Base-by-base conservation (phyloP, 2,329 filamentous ascomycete genomes). In the Coniochaeta sp. region DNA sequence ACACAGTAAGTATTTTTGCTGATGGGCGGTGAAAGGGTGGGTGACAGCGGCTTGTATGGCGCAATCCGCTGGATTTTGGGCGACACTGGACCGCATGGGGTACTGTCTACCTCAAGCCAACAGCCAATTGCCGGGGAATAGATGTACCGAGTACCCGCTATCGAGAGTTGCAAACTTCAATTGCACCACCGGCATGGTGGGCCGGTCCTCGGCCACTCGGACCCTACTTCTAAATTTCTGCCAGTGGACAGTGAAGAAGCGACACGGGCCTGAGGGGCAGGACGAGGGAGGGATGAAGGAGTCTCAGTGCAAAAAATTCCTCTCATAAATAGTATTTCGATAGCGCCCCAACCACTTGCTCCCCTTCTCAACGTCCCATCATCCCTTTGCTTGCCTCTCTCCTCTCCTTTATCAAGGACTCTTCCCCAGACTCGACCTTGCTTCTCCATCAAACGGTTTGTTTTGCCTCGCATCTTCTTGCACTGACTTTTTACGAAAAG, bases 361-460 rank as follows among this genome's bases (percentile, higher is more conserved):
- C 22, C 47, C 47, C 47, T 52, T 52, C 47, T 19, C 56, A 34
- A 40, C 34, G 12, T 36, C 33, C 22, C 19, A 38, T n/a, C 50
- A 56, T 56, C 34, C 54, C 54, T 56, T 38, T 38, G n/a, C 26
- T 55, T 31, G 9, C 19, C 24, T 38, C 31, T 22, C 19, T 65
- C 67, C 66, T 66, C 64, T 70, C 63, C 67, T 67, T 67, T 67
- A 67, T 67, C 43, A 52, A 52, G 47, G 22, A 28, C 47, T 26
- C 12, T 52, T 52, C 47, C 47, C 47, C 47, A 52, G 47, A 52
- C 47, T 31, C 47, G 26, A 52, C 9, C 24, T 28, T 52, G 47
- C 47, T 52, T 52, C 47, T 28, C 47, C 47, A 52, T 52, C n/a
- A n/a, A n/a, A 52, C 47, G 47, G 47, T 52, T 52, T 9, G 47